Percentiles rank a stretch among this genome's conserved stretches.
phyloP scores from a whole-genome alignment of 2,329 filamentous ascomycete genomes.

The Tolypocladium endophyticum region DNA sequence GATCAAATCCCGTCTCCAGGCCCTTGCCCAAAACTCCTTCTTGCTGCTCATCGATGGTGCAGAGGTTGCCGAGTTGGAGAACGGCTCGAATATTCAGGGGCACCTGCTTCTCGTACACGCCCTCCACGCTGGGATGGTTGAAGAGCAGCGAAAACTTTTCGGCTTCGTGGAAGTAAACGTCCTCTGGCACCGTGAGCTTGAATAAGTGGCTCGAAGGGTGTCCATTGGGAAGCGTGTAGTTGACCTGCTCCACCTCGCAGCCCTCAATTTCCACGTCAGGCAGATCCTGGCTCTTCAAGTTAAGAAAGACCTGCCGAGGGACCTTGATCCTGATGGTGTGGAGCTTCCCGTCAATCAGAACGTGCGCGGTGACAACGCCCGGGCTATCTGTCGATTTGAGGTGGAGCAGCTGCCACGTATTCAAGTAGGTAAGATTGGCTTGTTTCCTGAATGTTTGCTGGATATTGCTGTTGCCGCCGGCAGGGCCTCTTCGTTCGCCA shows the following conservation, averaged over 20 bases:
- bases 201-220: conserved; percentile 91
- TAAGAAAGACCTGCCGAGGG: conserved; percentile 80
- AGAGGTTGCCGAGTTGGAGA: conserved; percentile 79
- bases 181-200: conserved; percentile 82
- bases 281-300: conserved; percentile 76
- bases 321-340: conserved; percentile 84
- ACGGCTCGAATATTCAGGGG: conserved; percentile 80
- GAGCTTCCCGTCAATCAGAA: conserved; percentile 87
- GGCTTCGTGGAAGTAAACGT: conserved; percentile 73
- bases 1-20: conserved; percentile 85
- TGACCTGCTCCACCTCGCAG: conserved; percentile 86
- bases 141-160: conserved; percentile 76
- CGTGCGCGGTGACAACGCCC: conserved; percentile 78
- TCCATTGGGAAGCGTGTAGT: conserved; percentile 85
- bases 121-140: conserved; percentile 89
- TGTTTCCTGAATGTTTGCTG: conserved; percentile 77
- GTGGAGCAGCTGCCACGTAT: conserved; percentile 91
- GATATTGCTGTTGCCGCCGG: conserved; percentile 45
- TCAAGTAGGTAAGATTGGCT: conserved; percentile 79
- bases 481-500: conserved; percentile 59
- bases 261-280: conserved; percentile 80
- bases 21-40: conserved; percentile 86
- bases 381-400: conserved; percentile 72
- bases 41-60: conserved; percentile 86
- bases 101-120: conserved; percentile 91